Percentiles rank a stretch among this genome's conserved stretches.
These are phyloP conservation scores for Diaporthe batatas DNA, from an alignment of 2,329 filamentous ascomycete genomes.

Conservation along the genomic window DNA sequence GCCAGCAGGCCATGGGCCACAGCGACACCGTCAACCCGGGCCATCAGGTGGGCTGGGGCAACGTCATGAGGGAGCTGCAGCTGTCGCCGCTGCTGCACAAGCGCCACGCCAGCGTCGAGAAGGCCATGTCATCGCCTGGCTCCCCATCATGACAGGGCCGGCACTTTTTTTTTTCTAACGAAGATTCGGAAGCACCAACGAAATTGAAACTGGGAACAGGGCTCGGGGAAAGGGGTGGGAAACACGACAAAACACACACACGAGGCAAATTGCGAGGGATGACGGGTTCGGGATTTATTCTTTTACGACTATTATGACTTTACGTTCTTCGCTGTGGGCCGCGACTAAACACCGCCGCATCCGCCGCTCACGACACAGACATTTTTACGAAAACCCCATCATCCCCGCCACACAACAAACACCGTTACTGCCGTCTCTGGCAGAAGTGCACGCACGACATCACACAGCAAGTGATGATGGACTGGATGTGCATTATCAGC, in stretches of 20 bases:
- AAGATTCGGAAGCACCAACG: slow-evolving; percentile 2
- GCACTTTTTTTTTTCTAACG: neutral
- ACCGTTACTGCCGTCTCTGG: neutral
- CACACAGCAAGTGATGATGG: neutral
- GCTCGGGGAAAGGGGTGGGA: slow-evolving; percentile 39
- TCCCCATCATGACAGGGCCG: slow-evolving; percentile 3
- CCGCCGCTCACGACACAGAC: slow-evolving; percentile 5
- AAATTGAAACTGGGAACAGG: neutral
- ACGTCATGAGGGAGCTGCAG: slow-evolving; percentile 74
- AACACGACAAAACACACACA: slow-evolving; percentile 35
- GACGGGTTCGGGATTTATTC: neutral
- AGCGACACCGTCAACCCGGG: slow-evolving; percentile 62
- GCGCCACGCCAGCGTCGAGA: slow-evolving; percentile 73
- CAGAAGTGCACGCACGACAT: neutral
- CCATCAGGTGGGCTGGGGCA: slow-evolving; percentile 71
- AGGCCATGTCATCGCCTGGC: slow-evolving; percentile 59
- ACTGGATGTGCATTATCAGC: neutral
- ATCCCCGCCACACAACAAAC: neutral
- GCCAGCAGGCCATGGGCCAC: slow-evolving; percentile 67
- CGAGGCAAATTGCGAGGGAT: slow-evolving; percentile 31
- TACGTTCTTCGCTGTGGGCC: slow-evolving; percentile 37
- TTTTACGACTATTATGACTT: slow-evolving; percentile 39
- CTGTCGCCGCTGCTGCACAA: slow-evolving; percentile 71
- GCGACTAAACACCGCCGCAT: slow-evolving; percentile 4
- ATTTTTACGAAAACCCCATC: slow-evolving; percentile 10